Evolutionary conservation across 106 monocot species (phyloP).

Genomic region (Dendrobium chrysotoxum): DNA sequence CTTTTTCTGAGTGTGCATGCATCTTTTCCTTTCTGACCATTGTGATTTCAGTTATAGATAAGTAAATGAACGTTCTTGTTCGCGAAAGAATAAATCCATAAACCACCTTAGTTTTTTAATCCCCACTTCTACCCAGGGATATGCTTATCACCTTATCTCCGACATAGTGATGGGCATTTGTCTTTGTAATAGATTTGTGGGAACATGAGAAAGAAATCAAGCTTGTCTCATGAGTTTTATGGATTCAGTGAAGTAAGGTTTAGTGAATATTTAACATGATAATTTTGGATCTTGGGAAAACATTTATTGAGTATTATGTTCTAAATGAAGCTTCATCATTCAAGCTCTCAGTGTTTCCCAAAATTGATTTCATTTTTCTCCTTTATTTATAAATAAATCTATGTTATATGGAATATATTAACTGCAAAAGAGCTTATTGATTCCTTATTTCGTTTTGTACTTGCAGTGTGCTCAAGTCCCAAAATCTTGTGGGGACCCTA

Average conservation of each 20-base stretch:
- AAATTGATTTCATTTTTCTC: background rate
- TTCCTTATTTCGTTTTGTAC: background rate
- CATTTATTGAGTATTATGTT: background rate
- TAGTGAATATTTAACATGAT: background rate
- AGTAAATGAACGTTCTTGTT: background rate
- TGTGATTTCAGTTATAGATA: background rate
- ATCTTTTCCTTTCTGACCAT: background rate
- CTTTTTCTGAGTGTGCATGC: background rate
- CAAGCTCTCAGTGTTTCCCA: background rate
- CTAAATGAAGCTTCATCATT: background rate
- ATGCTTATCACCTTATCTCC: background rate
- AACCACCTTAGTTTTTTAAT: too few species aligned
- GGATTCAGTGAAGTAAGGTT: background rate
- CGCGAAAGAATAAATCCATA: too few species aligned
- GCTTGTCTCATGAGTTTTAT: too few species aligned
- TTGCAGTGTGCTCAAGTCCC: conserved; percentile 7
- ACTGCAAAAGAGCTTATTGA: background rate
- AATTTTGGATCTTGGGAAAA: background rate
- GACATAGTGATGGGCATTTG: background rate
- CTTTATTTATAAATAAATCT: background rate
- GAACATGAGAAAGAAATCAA: too few species aligned
- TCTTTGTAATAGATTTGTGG: background rate
- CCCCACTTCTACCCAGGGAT: background rate
- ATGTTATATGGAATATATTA: too few species aligned
- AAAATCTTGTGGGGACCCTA: conserved; percentile 11